Evolutionary conservation across 495 filamentous ascomycete species (phyloP).

Genomic region (Hypoxylon lienhwacheense): DNA sequence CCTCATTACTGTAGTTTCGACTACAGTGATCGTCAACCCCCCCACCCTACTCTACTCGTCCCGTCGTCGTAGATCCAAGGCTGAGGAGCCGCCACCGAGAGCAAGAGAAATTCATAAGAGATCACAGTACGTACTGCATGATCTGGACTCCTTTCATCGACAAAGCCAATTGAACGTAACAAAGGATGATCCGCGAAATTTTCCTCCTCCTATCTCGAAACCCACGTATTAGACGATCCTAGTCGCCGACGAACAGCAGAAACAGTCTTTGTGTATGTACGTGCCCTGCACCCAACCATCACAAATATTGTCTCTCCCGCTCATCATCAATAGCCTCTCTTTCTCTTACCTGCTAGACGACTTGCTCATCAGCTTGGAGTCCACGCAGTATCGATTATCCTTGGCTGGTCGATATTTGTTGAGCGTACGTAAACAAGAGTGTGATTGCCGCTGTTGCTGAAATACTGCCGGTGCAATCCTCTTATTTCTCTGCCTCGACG

Average conservation of each 20-base stretch:
- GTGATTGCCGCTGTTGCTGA: conserved; percentile 36
- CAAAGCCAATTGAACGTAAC: conserved; percentile 29
- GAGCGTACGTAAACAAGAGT: conserved; percentile 15
- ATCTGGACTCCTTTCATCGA: conserved; percentile 12
- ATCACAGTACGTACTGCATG: conserved; percentile 21
- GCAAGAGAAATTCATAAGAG: not conserved
- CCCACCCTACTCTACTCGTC: conserved; percentile 7
- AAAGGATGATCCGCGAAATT: conserved; percentile 16
- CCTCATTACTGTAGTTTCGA: conserved; percentile 19
- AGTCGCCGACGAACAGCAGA: conserved; percentile 11
- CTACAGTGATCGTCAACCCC: conserved; percentile 10
- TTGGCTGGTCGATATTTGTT: conserved; percentile 10
- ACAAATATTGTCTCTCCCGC: not conserved
- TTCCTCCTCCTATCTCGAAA: conserved; percentile 12
- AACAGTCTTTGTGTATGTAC: conserved; percentile 23
- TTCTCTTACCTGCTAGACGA: not conserved
- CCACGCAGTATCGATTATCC: conserved; percentile 1
- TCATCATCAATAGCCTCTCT: not conserved
- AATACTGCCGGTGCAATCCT: conserved; percentile 41
- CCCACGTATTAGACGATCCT: conserved; percentile 9
- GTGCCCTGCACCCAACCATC: too few relatives aligned
- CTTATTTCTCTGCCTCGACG: conserved; percentile 15
- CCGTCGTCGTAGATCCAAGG: conserved; percentile 8
- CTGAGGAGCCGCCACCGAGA: conserved; percentile 16
- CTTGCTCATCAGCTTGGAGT: not conserved